Evolutionary conservation across 2,329 filamentous ascomycete species (phyloP), one percentile per base, ranked within the genome.

Genomic region (Ophiostoma sp.): DNA sequence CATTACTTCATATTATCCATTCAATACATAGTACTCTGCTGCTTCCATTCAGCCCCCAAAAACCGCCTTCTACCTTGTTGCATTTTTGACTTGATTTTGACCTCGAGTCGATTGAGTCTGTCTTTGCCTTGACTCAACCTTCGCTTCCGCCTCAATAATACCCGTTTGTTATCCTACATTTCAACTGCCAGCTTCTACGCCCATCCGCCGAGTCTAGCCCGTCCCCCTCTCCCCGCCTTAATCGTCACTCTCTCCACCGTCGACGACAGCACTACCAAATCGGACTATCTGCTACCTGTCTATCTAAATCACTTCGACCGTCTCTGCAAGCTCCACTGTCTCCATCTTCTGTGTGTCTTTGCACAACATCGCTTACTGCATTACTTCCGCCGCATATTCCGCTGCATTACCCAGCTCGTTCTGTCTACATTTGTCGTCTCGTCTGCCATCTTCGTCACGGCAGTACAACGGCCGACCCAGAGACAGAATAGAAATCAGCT

Each of bases 301-400:
- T 41, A 41, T 41, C 39, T 41, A 13, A 36, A 36, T 36, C 31
- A 13, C 66, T 20, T 27, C 66, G 5, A 39, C 33, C 67, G 44
- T 39, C 67, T 57, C 48, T 54, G 10, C 67, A 20, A 31, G 62
- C 52, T 68, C 65, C 27, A 67, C 69, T n/a, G 67, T 68, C 48
- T 54, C 67, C 67, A 35, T 57, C 67, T 27, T 57, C 35, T 54
- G 67, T 57, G 48, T 57, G 48, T 57, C 67, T 39, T 57, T 27
- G 67, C 48, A 36, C 67, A 36, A 39, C 67, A 39, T 68, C 20
- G 48, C 44, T 44, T 67, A 23, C 36, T 67, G 13, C 65, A 44
- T 48, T 41, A 17, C 27, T 57, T 36, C 48, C 31, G 41, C 41
- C 66, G 65, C 39, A 67, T 10, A 33, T 11, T 41, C 11, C 41